A percentile compares a stretch with the other conserved stretches of the same genome.
These are phyloP conservation scores for Serendipita sp. DNA, from an alignment of 768 basidiomycete species.

Conservation along the genomic window DNA sequence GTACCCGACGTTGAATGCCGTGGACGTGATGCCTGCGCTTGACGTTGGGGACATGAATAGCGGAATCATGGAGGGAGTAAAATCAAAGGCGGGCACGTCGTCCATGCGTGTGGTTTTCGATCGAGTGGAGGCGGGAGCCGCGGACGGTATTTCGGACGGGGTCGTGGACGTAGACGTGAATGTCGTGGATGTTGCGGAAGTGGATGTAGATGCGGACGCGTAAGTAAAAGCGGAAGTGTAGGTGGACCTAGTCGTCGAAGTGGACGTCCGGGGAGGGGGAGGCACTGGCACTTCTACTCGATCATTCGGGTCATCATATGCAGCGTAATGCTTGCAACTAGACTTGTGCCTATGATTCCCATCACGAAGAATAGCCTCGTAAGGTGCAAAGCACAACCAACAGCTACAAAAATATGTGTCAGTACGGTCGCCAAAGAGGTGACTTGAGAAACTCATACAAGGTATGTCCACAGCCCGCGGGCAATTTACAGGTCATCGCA, in stretches of 20 bases:
- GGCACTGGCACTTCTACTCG: too few species aligned
- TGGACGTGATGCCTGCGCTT: neutral
- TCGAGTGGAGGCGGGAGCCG: too few species aligned
- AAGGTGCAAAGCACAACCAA: conserved; percentile 2
- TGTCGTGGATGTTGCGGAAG: too few species aligned
- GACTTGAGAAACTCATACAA: neutral
- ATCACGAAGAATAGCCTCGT: neutral
- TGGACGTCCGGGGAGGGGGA: too few species aligned
- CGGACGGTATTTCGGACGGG: too few species aligned
- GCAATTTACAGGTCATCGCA: conserved; percentile 1
- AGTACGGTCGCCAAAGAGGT: neutral
- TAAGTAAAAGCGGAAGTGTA: too few species aligned
- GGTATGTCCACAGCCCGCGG: neutral
- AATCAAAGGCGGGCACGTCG: neutral
- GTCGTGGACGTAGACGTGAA: too few species aligned
- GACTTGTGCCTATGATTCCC: neutral
- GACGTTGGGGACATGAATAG: neutral
- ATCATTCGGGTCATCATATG: neutral
- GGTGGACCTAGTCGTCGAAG: too few species aligned
- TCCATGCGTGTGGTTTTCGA: neutral
- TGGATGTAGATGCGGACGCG: too few species aligned
- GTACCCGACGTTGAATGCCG: too few species aligned
- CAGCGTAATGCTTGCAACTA: neutral
- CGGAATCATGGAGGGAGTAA: neutral
- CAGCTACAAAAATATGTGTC: neutral